Evolutionary conservation across 345 rosid species (phyloP), one percentile per base, ranked within the genome.

Genomic region (Eucalyptus melliodora): DNA sequence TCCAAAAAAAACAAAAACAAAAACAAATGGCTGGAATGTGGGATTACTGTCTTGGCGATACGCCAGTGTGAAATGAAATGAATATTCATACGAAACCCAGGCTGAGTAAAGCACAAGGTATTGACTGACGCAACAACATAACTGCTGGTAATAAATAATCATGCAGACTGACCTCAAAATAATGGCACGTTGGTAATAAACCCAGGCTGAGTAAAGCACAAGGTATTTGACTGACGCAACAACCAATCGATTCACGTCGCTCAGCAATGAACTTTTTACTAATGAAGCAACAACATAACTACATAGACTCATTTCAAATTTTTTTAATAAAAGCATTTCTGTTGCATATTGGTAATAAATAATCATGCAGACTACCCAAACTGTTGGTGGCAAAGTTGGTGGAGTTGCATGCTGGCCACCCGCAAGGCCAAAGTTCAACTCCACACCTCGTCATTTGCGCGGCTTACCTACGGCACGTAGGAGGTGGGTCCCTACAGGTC

Each of bases 401-500:
- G 6, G 6, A 50, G 16, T 50, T 50, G 51, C 51, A 50, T 6
- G 3, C 16, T 14, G 16, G 6, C 16, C 51, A 50, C 51, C 16
- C 3, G 6, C 51, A 50, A 50, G 50, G 0, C 6, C 16, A 50
- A 1, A 50, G 16, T 50, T 50, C 16, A 14, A 50, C 51, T 50
- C 16, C 6, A 2, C 51, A 50, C 0, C 51, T 50, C 0, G 51
- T 50, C 51, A 50, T 50, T 50, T 50, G 16, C 6, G 3, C 16
- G 16, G 0, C 6, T 50, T 50, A 50, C 51, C 0, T 50, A 1
- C 16, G 6, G 6, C 51, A 50, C 16, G 3, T 50, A 50, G 51
- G 51, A 50, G 51, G 6, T 50, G 51, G 51, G 51, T 50, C 6
- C 6, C 51, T 50, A 50, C 16, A 1, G 16, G 1, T 49, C 50